These are phyloP conservation scores for Fusarium agapanthi DNA, from an alignment of 2,329 filamentous ascomycete genomes.

Conservation along the genomic window DNA sequence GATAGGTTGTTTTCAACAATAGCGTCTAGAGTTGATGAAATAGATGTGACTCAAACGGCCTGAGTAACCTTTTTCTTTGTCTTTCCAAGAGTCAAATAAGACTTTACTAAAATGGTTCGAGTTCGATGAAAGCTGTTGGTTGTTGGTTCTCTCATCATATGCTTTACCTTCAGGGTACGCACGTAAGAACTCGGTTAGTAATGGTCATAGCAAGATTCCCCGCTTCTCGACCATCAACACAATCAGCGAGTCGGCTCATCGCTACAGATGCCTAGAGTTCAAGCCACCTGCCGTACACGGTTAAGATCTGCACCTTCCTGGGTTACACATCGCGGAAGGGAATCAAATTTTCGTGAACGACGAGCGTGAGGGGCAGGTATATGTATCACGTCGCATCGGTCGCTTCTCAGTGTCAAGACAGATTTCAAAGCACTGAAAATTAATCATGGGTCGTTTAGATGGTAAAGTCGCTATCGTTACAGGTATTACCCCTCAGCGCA, in stretches of 20 bases:
- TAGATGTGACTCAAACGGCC: too few relatives aligned
- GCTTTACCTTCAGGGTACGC: not conserved
- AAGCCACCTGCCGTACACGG: not conserved
- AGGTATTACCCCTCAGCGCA: not conserved
- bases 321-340: too few relatives aligned
- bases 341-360: not conserved
- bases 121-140: not conserved
- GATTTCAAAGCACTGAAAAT: too few relatives aligned
- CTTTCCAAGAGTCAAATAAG: fast-evolving
- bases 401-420: fast-evolving
- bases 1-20: fast-evolving
- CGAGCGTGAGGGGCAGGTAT: not conserved
- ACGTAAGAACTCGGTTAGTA: conserved; percentile 6
- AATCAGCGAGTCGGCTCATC: conserved; percentile 1
- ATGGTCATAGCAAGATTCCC: not conserved
- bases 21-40: not conserved
- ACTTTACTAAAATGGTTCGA: not conserved
- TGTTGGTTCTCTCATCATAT: not conserved
- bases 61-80: too few relatives aligned
- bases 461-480: conserved; percentile 19
- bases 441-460: conserved; percentile 9
- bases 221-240: not conserved
- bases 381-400: not conserved
- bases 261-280: not conserved
- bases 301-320: not conserved